Base-by-base conservation (phyloP, 768 basidiomycete species). In the Leucosporidium yakuticum region DNA sequence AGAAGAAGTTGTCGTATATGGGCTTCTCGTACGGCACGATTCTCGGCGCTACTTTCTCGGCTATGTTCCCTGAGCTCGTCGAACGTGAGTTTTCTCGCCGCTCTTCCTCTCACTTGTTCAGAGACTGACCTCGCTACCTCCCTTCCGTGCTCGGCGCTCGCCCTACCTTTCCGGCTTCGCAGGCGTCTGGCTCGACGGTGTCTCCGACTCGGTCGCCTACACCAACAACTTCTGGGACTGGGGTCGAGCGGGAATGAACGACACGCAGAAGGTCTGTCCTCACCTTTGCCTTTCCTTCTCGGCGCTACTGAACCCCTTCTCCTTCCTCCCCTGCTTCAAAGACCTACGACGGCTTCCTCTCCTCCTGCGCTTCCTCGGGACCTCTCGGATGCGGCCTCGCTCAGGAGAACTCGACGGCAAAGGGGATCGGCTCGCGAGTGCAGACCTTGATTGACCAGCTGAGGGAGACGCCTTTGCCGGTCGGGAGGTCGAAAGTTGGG, bases 31-130 rank as follows among this genome's bases (percentile, higher is more conserved):
- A 74, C 54, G 74, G 74, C 7, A 76, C 75, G 4, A 65, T 70
- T n/a, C 60, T 76, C 9, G 75, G 74, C 63, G 64, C 69, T 7
- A 71, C 69, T 0, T 76, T 76, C 58, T 39, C 63, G 0, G 72
- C 72, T 17, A 71, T 76, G 72, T 76, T 72, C 65, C 75, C 75
- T 3, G 74, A 76, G 4, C 59, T 55, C 4, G 72, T 76, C 23
- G 55, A 57, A 23, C 69, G 67, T 31, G 31, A 64, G 20, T 55
- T 62, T 1, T n/a, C 60, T 15, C 11, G 31, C 4, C 31, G 6
- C n/a, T 5, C 21, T 20, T 19, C 2, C 11, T 14, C 36, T 11
- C 47, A n/a, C 8, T 31, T 20, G 32, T 12, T 36, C 34, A 15
- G 39, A 9, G 15, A 12, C 4, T 25, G 29, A n/a, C 12, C 29